A percentile compares a stretch with the other conserved stretches of the same genome.
Conservation (phyloP, 371 early-diverging fungal species). For the Coelomomyces lativittatus region DNA sequence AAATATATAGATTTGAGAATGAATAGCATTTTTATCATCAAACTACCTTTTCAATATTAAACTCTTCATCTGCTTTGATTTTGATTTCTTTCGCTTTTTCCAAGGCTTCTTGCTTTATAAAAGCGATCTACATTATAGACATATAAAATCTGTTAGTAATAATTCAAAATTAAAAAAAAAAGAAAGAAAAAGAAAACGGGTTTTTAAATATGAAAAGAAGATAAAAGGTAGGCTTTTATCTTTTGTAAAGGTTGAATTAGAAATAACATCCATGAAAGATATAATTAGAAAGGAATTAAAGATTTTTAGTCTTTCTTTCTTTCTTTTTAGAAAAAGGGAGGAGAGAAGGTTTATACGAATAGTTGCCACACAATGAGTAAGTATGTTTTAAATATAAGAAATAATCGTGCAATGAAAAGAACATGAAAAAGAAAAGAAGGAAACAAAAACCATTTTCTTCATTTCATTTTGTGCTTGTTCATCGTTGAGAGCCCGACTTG, state of each 20-base stretch:
- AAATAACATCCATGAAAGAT: not conserved
- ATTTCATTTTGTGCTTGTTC: not conserved
- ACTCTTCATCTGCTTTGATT: slow-evolving; percentile 96
- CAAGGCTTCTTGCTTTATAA: slow-evolving; percentile 92
- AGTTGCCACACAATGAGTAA: not conserved
- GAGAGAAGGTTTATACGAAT: not conserved
- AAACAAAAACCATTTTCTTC: not conserved
- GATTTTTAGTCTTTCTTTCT: not conserved
- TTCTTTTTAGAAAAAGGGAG: not conserved
- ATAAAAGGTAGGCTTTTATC: not conserved
- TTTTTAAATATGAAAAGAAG: not conserved
- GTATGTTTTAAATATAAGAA: not conserved
- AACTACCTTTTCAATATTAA: slow-evolving; percentile 90
- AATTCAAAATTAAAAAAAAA: too few species aligned
- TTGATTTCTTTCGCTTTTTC: slow-evolving; percentile 95
- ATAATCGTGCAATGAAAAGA: not conserved
- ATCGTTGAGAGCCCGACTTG: not conserved
- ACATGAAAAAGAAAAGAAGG: not conserved
- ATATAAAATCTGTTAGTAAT: not conserved
- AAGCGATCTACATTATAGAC: slow-evolving; percentile 43
- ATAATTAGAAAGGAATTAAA: not conserved
- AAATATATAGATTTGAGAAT: too few species aligned
- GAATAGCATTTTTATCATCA: not conserved
- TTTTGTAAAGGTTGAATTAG: not conserved
- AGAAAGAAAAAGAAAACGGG: too few species aligned